Percentiles rank a stretch among this genome's conserved stretches.
phyloP scores from a whole-genome alignment of 2,329 filamentous ascomycete species.

The Helotiales sp. region DNA sequence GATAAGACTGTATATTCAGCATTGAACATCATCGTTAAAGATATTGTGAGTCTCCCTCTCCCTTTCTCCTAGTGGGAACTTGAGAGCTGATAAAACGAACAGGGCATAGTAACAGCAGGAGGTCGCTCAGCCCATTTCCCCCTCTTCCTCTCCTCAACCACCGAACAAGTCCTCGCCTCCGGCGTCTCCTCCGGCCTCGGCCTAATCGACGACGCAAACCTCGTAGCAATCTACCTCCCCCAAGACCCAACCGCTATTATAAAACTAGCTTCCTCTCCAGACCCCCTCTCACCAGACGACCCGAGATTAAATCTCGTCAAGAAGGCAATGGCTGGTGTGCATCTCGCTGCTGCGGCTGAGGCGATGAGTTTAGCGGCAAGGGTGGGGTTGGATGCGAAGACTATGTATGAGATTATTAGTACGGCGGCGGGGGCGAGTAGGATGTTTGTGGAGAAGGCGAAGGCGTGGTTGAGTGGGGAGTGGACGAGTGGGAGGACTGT shows the following conservation, averaged over 20 bases:
- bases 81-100: background rate
- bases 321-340: slow-evolving; percentile 57
- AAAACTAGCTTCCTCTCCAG: slow-evolving; percentile 19
- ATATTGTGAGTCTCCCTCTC: slow-evolving; percentile 33
- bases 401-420: slow-evolving; percentile 48
- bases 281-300: slow-evolving; percentile 25
- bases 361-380: slow-evolving; percentile 56
- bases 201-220: slow-evolving; percentile 26
- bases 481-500: slow-evolving; percentile 38
- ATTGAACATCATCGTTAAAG: slow-evolving; percentile 39
- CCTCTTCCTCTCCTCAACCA: slow-evolving; percentile 37
- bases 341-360: slow-evolving; percentile 56
- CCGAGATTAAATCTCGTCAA: slow-evolving; percentile 49
- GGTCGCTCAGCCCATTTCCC: slow-evolving; percentile 37
- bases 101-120: slow-evolving; percentile 34
- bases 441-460: slow-evolving; percentile 40
- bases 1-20: slow-evolving; percentile 44
- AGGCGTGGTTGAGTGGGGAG: slow-evolving; percentile 39
- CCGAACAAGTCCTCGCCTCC: slow-evolving; percentile 34
- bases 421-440: slow-evolving; percentile 38
- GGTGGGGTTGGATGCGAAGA: slow-evolving; percentile 51
- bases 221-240: slow-evolving; percentile 25
- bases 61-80: background rate
- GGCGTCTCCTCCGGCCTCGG: slow-evolving; percentile 24
- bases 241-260: slow-evolving; percentile 22